Evolutionary conservation across 352 stramenopile genomes (phyloP).

Genomic region (Phytophthora chlamydospora): DNA sequence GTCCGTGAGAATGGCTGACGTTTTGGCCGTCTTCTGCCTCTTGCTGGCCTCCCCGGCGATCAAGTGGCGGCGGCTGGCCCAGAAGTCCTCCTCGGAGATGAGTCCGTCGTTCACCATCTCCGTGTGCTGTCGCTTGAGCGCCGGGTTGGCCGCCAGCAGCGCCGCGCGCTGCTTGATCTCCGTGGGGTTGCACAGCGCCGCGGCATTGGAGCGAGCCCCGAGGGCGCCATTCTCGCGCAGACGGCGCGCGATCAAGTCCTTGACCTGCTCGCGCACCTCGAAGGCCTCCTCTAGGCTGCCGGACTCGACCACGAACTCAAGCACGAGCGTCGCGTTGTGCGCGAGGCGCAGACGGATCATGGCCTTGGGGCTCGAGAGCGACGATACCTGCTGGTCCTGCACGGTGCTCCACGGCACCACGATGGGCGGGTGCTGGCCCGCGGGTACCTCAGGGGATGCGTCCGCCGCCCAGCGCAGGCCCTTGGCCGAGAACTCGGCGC

Average conservation of each 20-base stretch:
- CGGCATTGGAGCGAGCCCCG: slow-evolving; percentile 46
- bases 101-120: slow-evolving; percentile 90
- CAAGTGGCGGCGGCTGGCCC: slow-evolving; percentile 81
- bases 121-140: slow-evolving; percentile 84
- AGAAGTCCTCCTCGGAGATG: slow-evolving; percentile 89
- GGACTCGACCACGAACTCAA: slow-evolving; percentile 67
- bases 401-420: slow-evolving; percentile 71
- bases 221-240: slow-evolving; percentile 52
- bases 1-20: slow-evolving; percentile 84
- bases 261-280: slow-evolving; percentile 68
- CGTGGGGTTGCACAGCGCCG: slow-evolving; percentile 66
- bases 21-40: slow-evolving; percentile 85
- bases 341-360: slow-evolving; percentile 82
- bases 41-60: slow-evolving; percentile 87
- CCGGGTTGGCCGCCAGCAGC: slow-evolving; percentile 71
- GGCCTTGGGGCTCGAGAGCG: slow-evolving; percentile 68
- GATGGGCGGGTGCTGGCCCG: slow-evolving; percentile 42
- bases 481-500: slow-evolving; percentile 61
- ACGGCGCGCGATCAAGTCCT: slow-evolving; percentile 65
- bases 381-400: slow-evolving; percentile 86
- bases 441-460: slow-evolving; percentile 28
- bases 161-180: slow-evolving; percentile 88
- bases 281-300: slow-evolving; percentile 70
- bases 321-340: slow-evolving; percentile 67
- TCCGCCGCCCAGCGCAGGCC: slow-evolving; percentile 66